Conservation (phyloP, 2,329 filamentous ascomycete genomes). For the Fusarium sp. region DNA sequence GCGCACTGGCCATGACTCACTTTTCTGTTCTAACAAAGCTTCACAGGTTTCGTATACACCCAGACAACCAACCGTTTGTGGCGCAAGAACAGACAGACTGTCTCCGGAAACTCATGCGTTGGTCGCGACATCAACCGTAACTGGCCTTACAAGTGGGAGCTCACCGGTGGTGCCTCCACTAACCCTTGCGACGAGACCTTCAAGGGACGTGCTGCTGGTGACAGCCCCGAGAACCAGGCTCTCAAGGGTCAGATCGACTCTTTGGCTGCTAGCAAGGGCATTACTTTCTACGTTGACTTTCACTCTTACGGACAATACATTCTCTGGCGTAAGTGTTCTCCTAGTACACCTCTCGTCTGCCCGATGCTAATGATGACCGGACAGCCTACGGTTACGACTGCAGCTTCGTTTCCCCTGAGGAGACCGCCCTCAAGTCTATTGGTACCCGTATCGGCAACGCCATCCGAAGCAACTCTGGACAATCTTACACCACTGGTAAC, state of each 20-base stretch:
- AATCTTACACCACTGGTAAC: conserved; percentile 56
- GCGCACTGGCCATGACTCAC: accelerated
- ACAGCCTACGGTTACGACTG: conserved; percentile 56
- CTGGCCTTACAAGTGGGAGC: conserved; percentile 68
- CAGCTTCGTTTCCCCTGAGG: conserved; percentile 28
- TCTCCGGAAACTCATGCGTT: conserved; percentile 58
- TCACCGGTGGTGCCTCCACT: conserved; percentile 63
- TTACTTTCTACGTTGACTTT: conserved; percentile 74
- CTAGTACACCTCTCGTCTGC: conserved; percentile 60
- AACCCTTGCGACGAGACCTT: conserved; percentile 66
- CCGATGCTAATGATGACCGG: conserved; percentile 58
- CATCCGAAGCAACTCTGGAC: conserved; percentile 21
- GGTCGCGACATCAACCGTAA: conserved; percentile 72
- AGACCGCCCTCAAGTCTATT: conserved; percentile 23
- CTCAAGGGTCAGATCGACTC: conserved; percentile 54
- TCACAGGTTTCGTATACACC: conserved; percentile 58
- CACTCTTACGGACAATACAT: conserved; percentile 74
- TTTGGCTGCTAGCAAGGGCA: conserved; percentile 54
- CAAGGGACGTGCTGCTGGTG: conserved; percentile 58
- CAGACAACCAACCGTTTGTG: conserved; percentile 70
- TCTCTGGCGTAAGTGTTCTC: conserved; percentile 70
- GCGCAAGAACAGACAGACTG: conserved; percentile 70
- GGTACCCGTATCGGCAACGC: conserved; percentile 27
- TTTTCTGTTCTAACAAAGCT: not conserved
- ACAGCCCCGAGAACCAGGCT: conserved; percentile 65